A percentile compares a stretch with the other conserved stretches of the same genome.
phyloP scores from a whole-genome alignment of 179 eudicot species.

The Vitellaria paradoxa region DNA sequence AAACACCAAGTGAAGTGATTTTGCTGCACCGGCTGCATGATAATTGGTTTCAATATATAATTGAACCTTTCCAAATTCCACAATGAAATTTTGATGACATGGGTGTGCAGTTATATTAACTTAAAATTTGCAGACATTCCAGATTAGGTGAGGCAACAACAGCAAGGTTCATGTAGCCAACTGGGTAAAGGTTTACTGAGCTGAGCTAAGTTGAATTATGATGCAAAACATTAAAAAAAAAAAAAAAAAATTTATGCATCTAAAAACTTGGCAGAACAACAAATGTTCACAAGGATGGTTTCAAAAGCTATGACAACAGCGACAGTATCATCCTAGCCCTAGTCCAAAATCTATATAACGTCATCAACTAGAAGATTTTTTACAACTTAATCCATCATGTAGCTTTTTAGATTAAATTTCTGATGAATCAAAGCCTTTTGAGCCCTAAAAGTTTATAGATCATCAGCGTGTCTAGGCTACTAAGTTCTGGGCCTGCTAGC shows the following conservation, averaged over 20 bases:
- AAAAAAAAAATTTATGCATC: background rate
- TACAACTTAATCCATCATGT: background rate
- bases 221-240: background rate
- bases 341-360: too few relatives aligned
- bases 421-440: background rate
- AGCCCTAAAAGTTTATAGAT: background rate
- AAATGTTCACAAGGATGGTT: background rate
- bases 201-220: background rate
- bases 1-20: slow-evolving; percentile 62
- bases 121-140: background rate
- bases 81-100: background rate
- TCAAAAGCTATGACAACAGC: background rate
- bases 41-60: slow-evolving; percentile 9
- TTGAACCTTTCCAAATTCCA: background rate
- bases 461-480: background rate
- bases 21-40: slow-evolving; percentile 70
- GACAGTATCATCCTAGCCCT: background rate
- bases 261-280: background rate
- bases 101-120: background rate
- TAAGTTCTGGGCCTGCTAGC: background rate
- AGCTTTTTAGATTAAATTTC: background rate
- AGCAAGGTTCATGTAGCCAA: background rate
- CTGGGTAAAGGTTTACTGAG: background rate
- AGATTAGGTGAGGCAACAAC: background rate
- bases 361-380: background rate